These are phyloP conservation scores for Paspalum vaginatum DNA, from an alignment of 176 grass and related monocot genomes.

Conservation along the genomic window DNA sequence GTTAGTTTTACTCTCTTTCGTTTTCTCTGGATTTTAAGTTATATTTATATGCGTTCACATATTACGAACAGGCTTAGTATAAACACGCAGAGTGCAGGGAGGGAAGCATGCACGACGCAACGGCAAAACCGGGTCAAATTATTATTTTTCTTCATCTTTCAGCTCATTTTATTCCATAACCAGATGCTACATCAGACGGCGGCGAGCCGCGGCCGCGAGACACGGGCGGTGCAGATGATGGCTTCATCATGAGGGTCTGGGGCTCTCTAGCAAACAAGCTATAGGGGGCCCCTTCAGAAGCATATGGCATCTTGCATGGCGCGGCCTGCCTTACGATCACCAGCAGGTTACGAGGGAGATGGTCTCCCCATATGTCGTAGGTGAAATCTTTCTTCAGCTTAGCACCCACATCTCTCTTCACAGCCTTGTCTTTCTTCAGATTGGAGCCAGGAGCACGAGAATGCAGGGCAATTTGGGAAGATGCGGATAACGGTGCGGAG, in stretches of 20 bases:
- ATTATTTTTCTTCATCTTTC: conserved; percentile 35
- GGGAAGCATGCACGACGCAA: conserved; percentile 26
- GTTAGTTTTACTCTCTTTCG: conserved; percentile 5
- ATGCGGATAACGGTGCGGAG: conserved; percentile 35
- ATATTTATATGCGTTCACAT: background rate
- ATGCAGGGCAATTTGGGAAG: conserved; percentile 57
- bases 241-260: conserved; percentile 73
- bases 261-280: conserved; percentile 94
- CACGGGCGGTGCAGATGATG: conserved; percentile 47
- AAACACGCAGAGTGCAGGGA: conserved; percentile 19
- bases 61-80: background rate
- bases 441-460: conserved; percentile 85
- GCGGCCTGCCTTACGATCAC: conserved; percentile 51
- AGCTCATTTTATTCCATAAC: conserved; percentile 78
- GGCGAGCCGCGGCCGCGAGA: conserved; percentile 51
- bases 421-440: conserved; percentile 61
- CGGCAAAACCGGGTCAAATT: conserved; percentile 18
- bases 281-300: conserved; percentile 74
- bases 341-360: conserved; percentile 71
- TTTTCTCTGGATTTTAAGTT: background rate
- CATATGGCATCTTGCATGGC: conserved; percentile 49
- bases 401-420: conserved; percentile 50
- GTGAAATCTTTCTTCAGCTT: conserved; percentile 57
- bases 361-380: conserved; percentile 96
- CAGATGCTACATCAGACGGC: conserved; percentile 67